These are phyloP conservation scores for Zea mays DNA, from an alignment of 176 grass and related monocot genomes.

Conservation along the genomic window Zm-B73-REFERENCE-NAM-5.0 NC_050100.1:171830501-171831000, in stretches of 20 bases:
- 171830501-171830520: too few species aligned
- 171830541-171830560: too few species aligned
- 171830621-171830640: conserved; percentile 44
- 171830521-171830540: too few species aligned
- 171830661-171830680: conserved; percentile 50
- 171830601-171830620: background rate
- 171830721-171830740: conserved; percentile 32
- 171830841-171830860: conserved; percentile 67
- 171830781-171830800: conserved; percentile 44
- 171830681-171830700: conserved; percentile 41
- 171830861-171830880: conserved; percentile 54
- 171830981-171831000: conserved; percentile 67
- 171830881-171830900: conserved; percentile 70
- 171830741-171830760: conserved; percentile 33
- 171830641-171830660: conserved; percentile 42
- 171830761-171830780: conserved; percentile 56
- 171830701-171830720: conserved; percentile 14
- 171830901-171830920: conserved; percentile 51
- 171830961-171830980: conserved; percentile 54
- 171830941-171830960: conserved; percentile 58
- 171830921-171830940: conserved; percentile 60
- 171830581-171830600: too few species aligned
- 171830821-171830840: conserved; percentile 63
- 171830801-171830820: conserved; percentile 66
- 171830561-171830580: too few species aligned